Conservation (phyloP, 495 filamentous ascomycete species). For the Patellaria atrata region DNA sequence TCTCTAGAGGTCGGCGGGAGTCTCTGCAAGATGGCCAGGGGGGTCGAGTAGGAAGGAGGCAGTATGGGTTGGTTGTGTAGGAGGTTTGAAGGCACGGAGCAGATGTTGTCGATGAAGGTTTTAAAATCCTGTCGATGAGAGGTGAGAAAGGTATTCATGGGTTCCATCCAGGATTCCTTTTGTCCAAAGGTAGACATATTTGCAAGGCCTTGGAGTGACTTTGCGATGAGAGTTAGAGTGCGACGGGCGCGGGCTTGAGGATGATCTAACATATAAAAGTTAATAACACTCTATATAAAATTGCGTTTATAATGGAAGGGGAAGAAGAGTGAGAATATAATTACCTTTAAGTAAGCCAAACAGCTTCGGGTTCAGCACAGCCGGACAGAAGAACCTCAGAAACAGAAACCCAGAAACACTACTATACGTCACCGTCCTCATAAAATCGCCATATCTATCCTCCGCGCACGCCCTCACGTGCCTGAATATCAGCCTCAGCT, state of each 20-base stretch:
- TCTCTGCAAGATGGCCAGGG: constrained; percentile 76
- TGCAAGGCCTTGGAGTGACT: constrained; percentile 86
- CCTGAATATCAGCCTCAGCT: constrained; percentile 75
- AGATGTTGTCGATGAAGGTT: constrained; percentile 73
- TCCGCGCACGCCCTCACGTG: constrained; percentile 90
- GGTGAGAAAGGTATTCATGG: constrained; percentile 72
- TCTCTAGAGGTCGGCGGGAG: constrained; percentile 72
- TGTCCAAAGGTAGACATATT: constrained; percentile 88
- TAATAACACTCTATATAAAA: constrained; percentile 1
- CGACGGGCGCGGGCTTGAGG: constrained; percentile 76
- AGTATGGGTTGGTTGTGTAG: constrained; percentile 34
- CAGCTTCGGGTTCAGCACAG: constrained; percentile 89
- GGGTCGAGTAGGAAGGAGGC: constrained; percentile 86
- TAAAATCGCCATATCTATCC: constrained; percentile 91
- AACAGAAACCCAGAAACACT: constrained; percentile 96
- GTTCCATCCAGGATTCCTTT: constrained; percentile 98
- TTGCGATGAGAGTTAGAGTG: constrained; percentile 85
- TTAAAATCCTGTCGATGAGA: constrained; percentile 62
- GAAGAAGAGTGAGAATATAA: constrained; percentile 10
- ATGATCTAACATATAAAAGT: constrained; percentile 42
- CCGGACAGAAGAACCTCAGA: constrained; percentile 88
- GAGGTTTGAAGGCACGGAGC: constrained; percentile 54
- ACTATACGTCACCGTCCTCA: constrained; percentile 85
- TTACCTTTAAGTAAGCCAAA: constrained; percentile 79
- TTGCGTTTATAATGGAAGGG: constrained; percentile 10